Base-by-base conservation (phyloP, 306 rosid species). In the Sicyos edulis region DNA sequence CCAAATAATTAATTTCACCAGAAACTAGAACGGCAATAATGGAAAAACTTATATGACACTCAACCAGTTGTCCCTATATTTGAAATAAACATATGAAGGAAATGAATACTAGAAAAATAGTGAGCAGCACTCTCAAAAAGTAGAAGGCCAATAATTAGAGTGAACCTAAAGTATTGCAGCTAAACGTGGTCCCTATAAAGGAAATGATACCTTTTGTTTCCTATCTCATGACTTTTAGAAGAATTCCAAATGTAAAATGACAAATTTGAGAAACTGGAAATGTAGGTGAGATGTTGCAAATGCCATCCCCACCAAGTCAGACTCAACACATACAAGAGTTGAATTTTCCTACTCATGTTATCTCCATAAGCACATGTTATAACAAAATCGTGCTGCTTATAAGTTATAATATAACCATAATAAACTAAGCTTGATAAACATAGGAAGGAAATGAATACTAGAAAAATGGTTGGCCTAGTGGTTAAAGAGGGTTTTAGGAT, bases 121-220 rank as follows among this genome's bases (percentile, higher is more conserved):
- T 26, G 58, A 51, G 8, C 45, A 24, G 73, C 59, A 69, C 45
- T 69, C 59, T 69, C 47, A 51, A 24, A 69, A 50, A 49, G 73
- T 49, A 51, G 58, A 69, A 69, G n/a, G 47, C 73, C 73, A 69
- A 69, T 69, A 50, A 69, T 51, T 69, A 50, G 55, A 69, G 73
- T 51, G 73, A 58, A 69, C 73, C 73, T 68, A 49, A 68, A 49
- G 24, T 16, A 50, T 69, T 69, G 73, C 56, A 24, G 73, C 73
- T 68, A 69, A 50, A 69, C 22, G 73, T 69, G 59, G 73, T 26
- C 73, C 73, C 59, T 50, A 24, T 50, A 67, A 49, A n/a, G 59
- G 4, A 24, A 19, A 14, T 8, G 12, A 69, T 69, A 69, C 58
- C 22, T 69, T 50, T 50, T 69, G 59, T 69, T 50, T 21, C 59